These are phyloP conservation scores for Naematelia aurantialba DNA, from an alignment of 768 basidiomycete species.

Conservation along the genomic window DNA sequence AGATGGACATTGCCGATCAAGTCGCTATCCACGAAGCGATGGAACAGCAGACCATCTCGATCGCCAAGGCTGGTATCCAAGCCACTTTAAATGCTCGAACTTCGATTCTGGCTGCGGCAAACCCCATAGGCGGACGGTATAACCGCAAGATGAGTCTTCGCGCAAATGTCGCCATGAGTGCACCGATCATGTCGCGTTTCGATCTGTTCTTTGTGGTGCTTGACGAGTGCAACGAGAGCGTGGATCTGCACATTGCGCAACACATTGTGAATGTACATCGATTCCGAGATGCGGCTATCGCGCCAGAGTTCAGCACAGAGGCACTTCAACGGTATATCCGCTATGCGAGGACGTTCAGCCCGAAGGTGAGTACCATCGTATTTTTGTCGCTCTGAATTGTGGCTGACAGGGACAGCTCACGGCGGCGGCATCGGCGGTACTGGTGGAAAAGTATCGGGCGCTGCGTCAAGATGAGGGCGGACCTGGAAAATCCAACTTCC, in stretches of 20 bases:
- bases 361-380: constrained; percentile 63
- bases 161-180: constrained; percentile 93
- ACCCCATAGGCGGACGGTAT: constrained; percentile 94
- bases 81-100: constrained; percentile 97
- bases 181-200: constrained; percentile 98
- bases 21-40: constrained; percentile 96
- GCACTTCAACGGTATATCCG: constrained; percentile 94
- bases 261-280: constrained; percentile 98
- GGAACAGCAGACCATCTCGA: constrained; percentile 17
- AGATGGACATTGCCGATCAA: constrained; percentile 98
- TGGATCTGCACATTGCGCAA: constrained; percentile 86
- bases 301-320: constrained; percentile 96
- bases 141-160: constrained; percentile 88
- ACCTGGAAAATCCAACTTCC: constrained; percentile 82
- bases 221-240: constrained; percentile 91
- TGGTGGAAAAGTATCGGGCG: constrained; percentile 92
- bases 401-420: constrained; percentile 64
- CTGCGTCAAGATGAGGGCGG: constrained; percentile 88
- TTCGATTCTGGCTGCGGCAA: constrained; percentile 94
- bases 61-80: constrained; percentile 95
- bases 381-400: neutral
- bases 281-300: constrained; percentile 88
- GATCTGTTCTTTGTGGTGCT: constrained; percentile 97
- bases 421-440: constrained; percentile 80
- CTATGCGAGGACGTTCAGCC: constrained; percentile 94